These are phyloP conservation scores for Raphidocelis subcapitata DNA, from an alignment of 139 green algal genomes.

Conservation along the genomic window DNA sequence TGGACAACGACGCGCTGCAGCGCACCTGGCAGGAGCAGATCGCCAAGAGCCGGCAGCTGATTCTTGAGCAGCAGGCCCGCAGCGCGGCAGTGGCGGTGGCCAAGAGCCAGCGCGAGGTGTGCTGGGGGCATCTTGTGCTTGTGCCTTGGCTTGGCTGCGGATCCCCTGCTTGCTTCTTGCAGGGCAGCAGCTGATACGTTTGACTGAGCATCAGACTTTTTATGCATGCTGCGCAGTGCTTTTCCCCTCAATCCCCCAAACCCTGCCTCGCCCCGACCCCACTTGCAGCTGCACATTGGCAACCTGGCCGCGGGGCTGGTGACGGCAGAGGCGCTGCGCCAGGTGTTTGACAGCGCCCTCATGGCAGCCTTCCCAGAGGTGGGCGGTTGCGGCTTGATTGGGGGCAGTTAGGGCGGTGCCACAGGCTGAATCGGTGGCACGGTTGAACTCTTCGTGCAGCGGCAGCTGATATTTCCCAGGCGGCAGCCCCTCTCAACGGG, in stretches of 20 bases:
- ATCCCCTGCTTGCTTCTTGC: neutral
- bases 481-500: no score
- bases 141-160: neutral
- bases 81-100: slow-evolving; percentile 54
- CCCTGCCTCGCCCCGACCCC: neutral
- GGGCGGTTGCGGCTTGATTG: no score
- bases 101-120: slow-evolving; percentile 70
- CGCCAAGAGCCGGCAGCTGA: slow-evolving; percentile 63
- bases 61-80: slow-evolving; percentile 70
- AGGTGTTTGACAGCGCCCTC: slow-evolving; percentile 77
- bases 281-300: slow-evolving; percentile 66
- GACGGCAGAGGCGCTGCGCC: slow-evolving; percentile 52
- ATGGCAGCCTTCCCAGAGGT: slow-evolving; percentile 58
- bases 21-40: slow-evolving; percentile 74
- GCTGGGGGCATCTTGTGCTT: neutral
- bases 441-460: no score
- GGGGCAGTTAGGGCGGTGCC: no score
- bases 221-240: neutral
- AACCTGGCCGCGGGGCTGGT: slow-evolving; percentile 66
- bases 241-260: neutral
- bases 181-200: neutral
- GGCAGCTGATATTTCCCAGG: no score
- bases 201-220: neutral
- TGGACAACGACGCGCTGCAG: neutral
- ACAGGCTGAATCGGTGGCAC: no score